These are phyloP conservation scores for Sphaerulina musiva DNA, from an alignment of 2,329 filamentous ascomycete genomes.

Conservation along the genomic window DNA sequence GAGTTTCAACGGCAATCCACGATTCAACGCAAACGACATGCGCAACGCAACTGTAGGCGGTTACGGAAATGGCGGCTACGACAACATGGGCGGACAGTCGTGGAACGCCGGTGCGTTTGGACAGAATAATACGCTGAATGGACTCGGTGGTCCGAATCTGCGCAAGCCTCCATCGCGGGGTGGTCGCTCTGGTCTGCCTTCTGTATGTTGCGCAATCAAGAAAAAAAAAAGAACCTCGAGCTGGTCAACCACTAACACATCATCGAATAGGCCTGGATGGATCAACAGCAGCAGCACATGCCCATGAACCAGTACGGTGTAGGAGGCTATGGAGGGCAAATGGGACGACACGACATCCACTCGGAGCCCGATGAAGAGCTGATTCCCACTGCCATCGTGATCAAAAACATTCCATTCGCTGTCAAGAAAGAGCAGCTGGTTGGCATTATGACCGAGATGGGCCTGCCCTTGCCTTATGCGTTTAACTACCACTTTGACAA, in stretches of 20 bases:
- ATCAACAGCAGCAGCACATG: conserved; percentile 43
- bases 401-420: conserved; percentile 98
- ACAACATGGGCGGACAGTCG: conserved; percentile 64
- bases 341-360: conserved; percentile 41
- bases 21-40: conserved; percentile 50
- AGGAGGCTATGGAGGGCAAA: conserved; percentile 30
- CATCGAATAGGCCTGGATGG: conserved; percentile 54
- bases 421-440: conserved; percentile 95
- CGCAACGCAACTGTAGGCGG: conserved; percentile 53
- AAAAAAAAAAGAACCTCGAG: not conserved
- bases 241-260: conserved; percentile 11
- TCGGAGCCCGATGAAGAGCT: conserved; percentile 69
- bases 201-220: conserved; percentile 51
- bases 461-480: conserved; percentile 88
- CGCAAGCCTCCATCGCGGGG: conserved; percentile 51
- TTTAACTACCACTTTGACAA: conserved; percentile 99
- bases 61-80: conserved; percentile 61
- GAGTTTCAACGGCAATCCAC: conserved; percentile 42
- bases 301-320: conserved; percentile 44
- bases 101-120: conserved; percentile 75
- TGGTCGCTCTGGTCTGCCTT: conserved; percentile 58
- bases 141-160: conserved; percentile 24
- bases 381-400: conserved; percentile 96
- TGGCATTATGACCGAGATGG: conserved; percentile 87
- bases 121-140: conserved; percentile 53